phyloP scores from a whole-genome alignment of 1,139 yeast genomes.

The Candida sp. region DNA sequence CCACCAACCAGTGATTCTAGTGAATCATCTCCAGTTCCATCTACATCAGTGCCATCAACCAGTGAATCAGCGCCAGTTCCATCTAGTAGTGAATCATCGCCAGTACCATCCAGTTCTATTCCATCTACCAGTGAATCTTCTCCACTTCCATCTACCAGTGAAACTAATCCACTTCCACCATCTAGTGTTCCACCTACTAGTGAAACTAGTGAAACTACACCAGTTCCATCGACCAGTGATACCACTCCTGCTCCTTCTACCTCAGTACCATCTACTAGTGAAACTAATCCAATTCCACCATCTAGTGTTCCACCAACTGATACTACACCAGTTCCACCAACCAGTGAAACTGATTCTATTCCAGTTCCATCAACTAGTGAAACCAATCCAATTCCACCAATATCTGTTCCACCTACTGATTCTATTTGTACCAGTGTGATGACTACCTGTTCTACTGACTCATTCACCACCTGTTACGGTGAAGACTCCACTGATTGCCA shows the following conservation, averaged over 20 bases:
- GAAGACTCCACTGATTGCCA: not conserved
- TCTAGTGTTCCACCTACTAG: not conserved
- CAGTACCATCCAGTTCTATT: not conserved
- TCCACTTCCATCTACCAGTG: not conserved
- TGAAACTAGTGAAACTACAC: not conserved
- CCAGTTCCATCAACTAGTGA: not conserved
- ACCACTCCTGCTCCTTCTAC: not conserved
- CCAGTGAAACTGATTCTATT: not conserved
- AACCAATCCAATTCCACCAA: not conserved
- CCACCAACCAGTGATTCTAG: not conserved
- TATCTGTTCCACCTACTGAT: not conserved
- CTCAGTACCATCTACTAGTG: not conserved
- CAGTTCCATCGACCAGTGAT: not conserved
- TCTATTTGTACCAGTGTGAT: not conserved
- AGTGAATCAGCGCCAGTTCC: not conserved
- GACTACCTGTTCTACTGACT: not conserved
- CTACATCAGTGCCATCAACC: not conserved
- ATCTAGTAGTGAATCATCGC: not conserved
- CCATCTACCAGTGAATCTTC: not conserved
- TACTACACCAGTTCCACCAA: not conserved
- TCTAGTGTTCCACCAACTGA: not conserved
- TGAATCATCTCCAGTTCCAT: not conserved
- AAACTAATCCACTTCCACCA: not conserved
- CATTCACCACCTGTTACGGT: not conserved
- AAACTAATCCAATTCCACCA: not conserved